Evolutionary conservation across 108 stramenopile genomes (phyloP).

Genomic region (Nitzschia inconspicua): DNA sequence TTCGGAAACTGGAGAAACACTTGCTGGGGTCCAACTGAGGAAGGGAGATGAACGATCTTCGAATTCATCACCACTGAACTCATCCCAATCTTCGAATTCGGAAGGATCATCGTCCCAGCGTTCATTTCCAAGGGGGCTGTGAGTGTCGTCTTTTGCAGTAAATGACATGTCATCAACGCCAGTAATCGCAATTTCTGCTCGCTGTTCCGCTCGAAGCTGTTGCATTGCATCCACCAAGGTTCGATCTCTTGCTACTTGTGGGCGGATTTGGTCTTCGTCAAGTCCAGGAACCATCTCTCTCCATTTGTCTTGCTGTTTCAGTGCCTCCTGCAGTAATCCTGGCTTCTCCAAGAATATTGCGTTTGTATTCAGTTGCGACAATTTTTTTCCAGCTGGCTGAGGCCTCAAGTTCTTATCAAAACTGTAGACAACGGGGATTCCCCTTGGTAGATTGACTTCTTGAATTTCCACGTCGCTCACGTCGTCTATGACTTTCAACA

Average conservation of each 20-base stretch:
- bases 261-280: no score
- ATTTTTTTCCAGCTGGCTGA: constrained; percentile 28
- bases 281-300: no score
- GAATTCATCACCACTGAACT: neutral
- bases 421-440: constrained; percentile 85
- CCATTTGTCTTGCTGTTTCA: constrained; percentile 38
- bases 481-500: constrained; percentile 34
- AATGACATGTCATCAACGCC: neutral
- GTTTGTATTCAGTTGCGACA: constrained; percentile 44
- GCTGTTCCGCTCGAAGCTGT: neutral
- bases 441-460: constrained; percentile 82
- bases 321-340: constrained; percentile 48
- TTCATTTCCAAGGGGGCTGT: neutral
- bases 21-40: no score
- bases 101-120: constrained; percentile 7
- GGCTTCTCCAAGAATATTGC: constrained; percentile 61
- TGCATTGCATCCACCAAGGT: constrained; percentile 2
- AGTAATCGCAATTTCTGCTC: neutral
- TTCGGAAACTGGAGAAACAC: neutral
- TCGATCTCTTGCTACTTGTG: neutral
- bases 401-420: constrained; percentile 61
- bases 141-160: neutral
- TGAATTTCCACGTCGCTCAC: constrained; percentile 50
- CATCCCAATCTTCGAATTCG: constrained; percentile 17
- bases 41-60: neutral